Conservation (phyloP, 805 yeast genomes). For the Wickerhamiella bombiphila region DNA sequence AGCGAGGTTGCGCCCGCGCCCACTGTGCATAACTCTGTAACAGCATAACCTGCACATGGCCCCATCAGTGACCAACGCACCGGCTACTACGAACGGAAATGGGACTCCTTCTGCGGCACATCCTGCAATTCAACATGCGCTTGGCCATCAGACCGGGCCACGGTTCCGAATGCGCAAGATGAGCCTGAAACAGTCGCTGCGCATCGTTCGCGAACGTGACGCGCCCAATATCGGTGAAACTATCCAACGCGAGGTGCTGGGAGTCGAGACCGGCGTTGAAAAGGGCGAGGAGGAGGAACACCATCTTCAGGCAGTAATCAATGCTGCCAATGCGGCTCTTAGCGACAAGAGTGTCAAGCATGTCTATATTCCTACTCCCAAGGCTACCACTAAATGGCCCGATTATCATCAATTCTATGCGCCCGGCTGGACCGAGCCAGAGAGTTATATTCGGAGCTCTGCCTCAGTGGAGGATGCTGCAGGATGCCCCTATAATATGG, state of each 20-base stretch:
- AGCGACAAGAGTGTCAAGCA: slow-evolving; percentile 28
- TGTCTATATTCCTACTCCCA: slow-evolving; percentile 91
- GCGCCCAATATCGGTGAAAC: slow-evolving; percentile 67
- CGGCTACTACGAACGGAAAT: background rate
- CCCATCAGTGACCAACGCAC: background rate
- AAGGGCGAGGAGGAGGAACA: slow-evolving; percentile 95
- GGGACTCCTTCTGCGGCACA: slow-evolving; percentile 28
- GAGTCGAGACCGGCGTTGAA: slow-evolving; percentile 94
- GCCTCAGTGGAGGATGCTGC: slow-evolving; percentile 93
- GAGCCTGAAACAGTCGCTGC: slow-evolving; percentile 75
- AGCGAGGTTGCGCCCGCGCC: too few relatives aligned
- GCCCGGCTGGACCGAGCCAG: slow-evolving; percentile 55
- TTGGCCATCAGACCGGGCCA: slow-evolving; percentile 26
- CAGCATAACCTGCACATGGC: background rate
- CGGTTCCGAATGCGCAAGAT: slow-evolving; percentile 90
- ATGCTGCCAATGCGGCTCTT: slow-evolving; percentile 55
- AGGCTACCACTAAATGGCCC: slow-evolving; percentile 69
- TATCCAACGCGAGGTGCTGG: slow-evolving; percentile 72
- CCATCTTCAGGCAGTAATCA: slow-evolving; percentile 82
- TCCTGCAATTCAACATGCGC: too few relatives aligned
- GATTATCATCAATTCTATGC: slow-evolving; percentile 62
- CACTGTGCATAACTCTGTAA: too few relatives aligned
- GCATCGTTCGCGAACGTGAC: slow-evolving; percentile 62
- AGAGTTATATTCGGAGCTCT: slow-evolving; percentile 69
- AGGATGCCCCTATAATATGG: slow-evolving; percentile 79